Evolutionary conservation across 805 yeast species (phyloP).

Genomic region (Schwanniomyces pseudopolymorphus): DNA sequence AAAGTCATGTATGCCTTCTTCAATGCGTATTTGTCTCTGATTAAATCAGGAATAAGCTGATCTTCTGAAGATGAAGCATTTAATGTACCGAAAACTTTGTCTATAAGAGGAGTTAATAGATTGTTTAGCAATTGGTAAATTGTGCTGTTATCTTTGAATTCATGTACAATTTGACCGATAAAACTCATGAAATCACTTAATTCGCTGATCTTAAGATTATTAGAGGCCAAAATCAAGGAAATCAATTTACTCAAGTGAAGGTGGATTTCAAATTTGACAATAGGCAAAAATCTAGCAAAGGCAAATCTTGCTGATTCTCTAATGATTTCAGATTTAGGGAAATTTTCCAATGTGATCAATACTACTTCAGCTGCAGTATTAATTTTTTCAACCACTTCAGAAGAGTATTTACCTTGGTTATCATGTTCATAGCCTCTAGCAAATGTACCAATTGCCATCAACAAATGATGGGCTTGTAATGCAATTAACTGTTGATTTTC

Average conservation of each 20-base stretch:
- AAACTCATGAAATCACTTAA: conserved; percentile 81
- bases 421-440: conserved; percentile 78
- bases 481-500: conserved; percentile 41
- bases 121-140: conserved; percentile 74
- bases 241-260: conserved; percentile 66
- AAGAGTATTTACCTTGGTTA: conserved; percentile 30
- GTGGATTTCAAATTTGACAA: conserved; percentile 51
- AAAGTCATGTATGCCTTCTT: conserved; percentile 71
- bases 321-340: conserved; percentile 62
- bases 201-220: conserved; percentile 60
- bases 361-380: conserved; percentile 78
- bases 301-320: conserved; percentile 87
- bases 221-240: conserved; percentile 53
- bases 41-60: conserved; percentile 48
- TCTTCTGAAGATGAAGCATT: conserved; percentile 27
- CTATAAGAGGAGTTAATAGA: conserved; percentile 70
- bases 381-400: conserved; percentile 44
- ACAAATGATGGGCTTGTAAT: conserved; percentile 79
- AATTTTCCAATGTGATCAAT: conserved; percentile 75
- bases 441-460: conserved; percentile 87
- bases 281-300: conserved; percentile 80
- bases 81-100: conserved; percentile 57
- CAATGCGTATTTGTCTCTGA: conserved; percentile 63
- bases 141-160: conserved; percentile 61
- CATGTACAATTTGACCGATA: conserved; percentile 84